Evolutionary conservation across 2,329 filamentous ascomycete species (phyloP).

Genomic region (Penicillium crustosum): DNA sequence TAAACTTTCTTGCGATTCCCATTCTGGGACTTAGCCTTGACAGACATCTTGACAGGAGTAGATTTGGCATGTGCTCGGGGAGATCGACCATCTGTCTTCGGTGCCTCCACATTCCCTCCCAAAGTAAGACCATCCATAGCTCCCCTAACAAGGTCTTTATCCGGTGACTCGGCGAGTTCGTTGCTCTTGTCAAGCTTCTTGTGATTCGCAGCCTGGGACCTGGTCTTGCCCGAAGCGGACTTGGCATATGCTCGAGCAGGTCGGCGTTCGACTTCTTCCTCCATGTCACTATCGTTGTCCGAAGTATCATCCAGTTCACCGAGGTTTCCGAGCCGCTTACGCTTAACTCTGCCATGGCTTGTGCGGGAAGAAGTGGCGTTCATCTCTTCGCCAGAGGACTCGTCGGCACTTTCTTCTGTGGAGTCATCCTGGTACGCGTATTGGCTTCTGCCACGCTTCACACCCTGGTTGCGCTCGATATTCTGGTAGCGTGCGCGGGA

Average conservation of each 20-base stretch:
- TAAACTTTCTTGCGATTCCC: neutral
- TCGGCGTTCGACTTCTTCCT: neutral
- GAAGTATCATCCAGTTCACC: neutral
- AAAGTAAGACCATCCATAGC: neutral
- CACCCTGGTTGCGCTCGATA: neutral
- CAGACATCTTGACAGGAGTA: no score
- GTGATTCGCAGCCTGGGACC: neutral
- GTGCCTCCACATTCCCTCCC: neutral
- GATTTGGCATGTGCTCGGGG: no score
- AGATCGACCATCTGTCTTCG: neutral
- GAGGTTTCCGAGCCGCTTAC: neutral
- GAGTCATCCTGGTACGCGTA: neutral
- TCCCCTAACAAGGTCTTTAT: neutral
- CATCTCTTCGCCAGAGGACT: neutral
- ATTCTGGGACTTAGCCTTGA: neutral
- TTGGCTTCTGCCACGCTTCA: neutral
- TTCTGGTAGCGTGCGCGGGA: no score
- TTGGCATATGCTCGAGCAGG: no score
- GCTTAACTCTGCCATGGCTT: neutral
- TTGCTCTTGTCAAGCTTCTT: neutral
- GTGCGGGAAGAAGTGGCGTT: neutral
- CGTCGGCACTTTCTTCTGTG: neutral
- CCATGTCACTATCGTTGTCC: neutral
- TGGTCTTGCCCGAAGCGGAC: neutral
- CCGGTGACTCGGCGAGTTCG: neutral